Percentiles rank a stretch among this genome's conserved stretches.
Evolutionary conservation across 192 early-diverging fungal genomes (phyloP).

Genomic region (Coemansia sp.): DNA sequence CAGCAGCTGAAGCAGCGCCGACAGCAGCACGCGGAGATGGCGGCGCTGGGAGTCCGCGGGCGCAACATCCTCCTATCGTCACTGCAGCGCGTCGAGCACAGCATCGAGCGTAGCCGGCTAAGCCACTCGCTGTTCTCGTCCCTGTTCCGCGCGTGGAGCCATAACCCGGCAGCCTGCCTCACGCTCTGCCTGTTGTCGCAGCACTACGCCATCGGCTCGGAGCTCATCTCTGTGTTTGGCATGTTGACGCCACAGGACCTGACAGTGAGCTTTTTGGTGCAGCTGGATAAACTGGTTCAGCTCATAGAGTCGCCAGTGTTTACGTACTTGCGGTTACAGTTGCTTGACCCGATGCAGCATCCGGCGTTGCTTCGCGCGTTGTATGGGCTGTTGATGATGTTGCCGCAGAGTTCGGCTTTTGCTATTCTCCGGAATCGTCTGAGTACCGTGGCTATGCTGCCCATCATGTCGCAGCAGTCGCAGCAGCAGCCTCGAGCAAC

Average conservation of each 20-base stretch:
- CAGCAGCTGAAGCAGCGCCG: not conserved
- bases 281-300: conserved; percentile 98
- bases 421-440: conserved; percentile 93
- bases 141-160: conserved; percentile 95
- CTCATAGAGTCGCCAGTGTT: conserved; percentile 98
- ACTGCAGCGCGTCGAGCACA: conserved; percentile 22
- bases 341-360: conserved; percentile 89
- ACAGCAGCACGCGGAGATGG: conserved; percentile 1
- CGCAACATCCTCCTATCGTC: conserved; percentile 17
- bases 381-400: conserved; percentile 95
- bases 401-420: conserved; percentile 97
- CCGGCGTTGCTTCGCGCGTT: conserved; percentile 92
- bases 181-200: conserved; percentile 96
- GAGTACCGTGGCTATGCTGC: conserved; percentile 68
- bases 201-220: conserved; percentile 90
- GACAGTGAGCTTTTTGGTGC: conserved; percentile 92
- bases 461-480: not conserved
- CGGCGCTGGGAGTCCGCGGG: not conserved
- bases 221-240: conserved; percentile 82
- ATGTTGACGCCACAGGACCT: conserved; percentile 77
- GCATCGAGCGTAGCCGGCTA: conserved; percentile 42
- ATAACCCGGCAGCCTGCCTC: conserved; percentile 94
- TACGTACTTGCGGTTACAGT: conserved; percentile 90
- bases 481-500: too few species aligned
- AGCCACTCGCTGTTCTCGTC: conserved; percentile 82